Evolutionary conservation across 2,329 filamentous ascomycete genomes (phyloP), one percentile per base, ranked within the genome.

Genomic region (Chalara sp.): DNA sequence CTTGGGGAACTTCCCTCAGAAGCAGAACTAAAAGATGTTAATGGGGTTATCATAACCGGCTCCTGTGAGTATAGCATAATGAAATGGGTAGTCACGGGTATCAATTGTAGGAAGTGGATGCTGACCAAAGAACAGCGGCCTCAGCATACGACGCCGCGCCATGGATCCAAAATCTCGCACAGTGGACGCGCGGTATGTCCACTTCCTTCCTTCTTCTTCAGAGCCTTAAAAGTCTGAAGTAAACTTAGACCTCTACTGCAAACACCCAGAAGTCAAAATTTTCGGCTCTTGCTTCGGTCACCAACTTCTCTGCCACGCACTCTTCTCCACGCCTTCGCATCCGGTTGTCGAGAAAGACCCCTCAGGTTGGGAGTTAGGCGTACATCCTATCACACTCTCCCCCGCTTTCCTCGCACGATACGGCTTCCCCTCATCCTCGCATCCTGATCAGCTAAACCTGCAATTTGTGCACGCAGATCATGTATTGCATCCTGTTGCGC

Each of bases 201-300:
- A 21, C 21, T 21, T 21, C 3, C 21, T 21, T 21, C 21, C 21
- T 21, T 21, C 21, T 21, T 21, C 21, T 21, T 21, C 21, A 21
- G 3, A 21, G 21, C 21, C 21, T 21, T 21, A 21, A 21, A 21
- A 21, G 21, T 21, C 21, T 21, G 21, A 21, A 21, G 21, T 21
- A 2, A 41, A 32, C 30, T 2, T 29, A 40, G 53, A 61, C 5
- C 47, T 66, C 0, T 73, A 70, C 48, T 47, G 47, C 1, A 50
- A 56, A 1, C 50, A 58, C 49, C 51, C 61, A 0, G 51, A 49
- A 1, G 53, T 73, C 43, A 70, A 66, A 49, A 65, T 73, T 5
- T 72, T 72, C 48, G 70, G 70, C 1, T 70, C 67, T 30, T 74
- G 71, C 50, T 73, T 73, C 44, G 70, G 71, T 1, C 70, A 73